phyloP scores from a whole-genome alignment of 495 filamentous ascomycete species.

The Penicillium desertorum region DNA sequence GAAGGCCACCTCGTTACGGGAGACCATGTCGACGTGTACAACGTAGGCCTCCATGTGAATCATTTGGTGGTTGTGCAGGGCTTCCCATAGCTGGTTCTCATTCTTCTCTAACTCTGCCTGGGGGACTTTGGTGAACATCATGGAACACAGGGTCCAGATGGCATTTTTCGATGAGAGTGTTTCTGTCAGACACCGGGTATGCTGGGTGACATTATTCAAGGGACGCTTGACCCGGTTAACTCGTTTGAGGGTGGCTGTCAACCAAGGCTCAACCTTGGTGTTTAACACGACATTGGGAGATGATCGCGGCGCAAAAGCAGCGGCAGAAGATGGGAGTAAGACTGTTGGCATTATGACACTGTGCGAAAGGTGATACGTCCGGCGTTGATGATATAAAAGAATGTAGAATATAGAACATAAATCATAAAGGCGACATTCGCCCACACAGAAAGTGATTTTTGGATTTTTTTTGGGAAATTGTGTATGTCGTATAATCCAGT shows the following conservation, averaged over 20 bases:
- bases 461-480: constrained; percentile 12
- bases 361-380: constrained; percentile 34
- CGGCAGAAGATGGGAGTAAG: constrained; percentile 91
- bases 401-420: constrained; percentile 33
- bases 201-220: constrained; percentile 95
- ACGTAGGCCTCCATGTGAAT: constrained; percentile 96
- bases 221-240: constrained; percentile 97
- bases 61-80: constrained; percentile 90
- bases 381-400: constrained; percentile 34
- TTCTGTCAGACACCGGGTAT: constrained; percentile 95
- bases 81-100: constrained; percentile 84
- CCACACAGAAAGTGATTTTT: constrained; percentile 32
- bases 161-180: constrained; percentile 87
- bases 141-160: constrained; percentile 92
- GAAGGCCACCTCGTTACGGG: constrained; percentile 95
- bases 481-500: constrained; percentile 27
- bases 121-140: constrained; percentile 91
- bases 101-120: constrained; percentile 85
- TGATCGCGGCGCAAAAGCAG: constrained; percentile 91
- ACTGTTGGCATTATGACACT: constrained; percentile 77
- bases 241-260: constrained; percentile 94
- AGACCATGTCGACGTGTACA: constrained; percentile 98
- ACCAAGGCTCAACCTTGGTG: constrained; percentile 94
- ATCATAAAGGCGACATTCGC: constrained; percentile 49
- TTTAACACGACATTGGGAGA: constrained; percentile 95